phyloP scores from a whole-genome alignment of 768 basidiomycete species.

The Cubamyces lactineus region DNA sequence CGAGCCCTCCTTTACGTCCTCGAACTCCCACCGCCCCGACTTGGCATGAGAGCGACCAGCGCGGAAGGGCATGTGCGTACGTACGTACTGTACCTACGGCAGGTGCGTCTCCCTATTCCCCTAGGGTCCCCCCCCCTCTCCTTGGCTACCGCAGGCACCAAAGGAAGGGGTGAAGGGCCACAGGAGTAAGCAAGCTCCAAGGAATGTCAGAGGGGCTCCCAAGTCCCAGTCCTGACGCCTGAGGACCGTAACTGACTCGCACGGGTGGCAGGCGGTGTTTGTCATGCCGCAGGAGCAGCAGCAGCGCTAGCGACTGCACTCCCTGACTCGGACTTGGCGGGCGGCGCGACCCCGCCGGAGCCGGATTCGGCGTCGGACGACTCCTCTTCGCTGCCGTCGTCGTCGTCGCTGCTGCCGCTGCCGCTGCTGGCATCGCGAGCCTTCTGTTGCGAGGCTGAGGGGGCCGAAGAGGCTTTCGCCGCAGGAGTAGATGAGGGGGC shows the following conservation, averaged over 20 bases:
- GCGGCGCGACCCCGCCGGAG: neutral
- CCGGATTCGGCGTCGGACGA: neutral
- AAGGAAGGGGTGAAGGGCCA: too few species aligned
- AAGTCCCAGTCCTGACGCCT: too few species aligned
- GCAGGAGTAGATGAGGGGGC: neutral
- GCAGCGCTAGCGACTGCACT: neutral
- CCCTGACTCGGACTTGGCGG: neutral
- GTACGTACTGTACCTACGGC: too few species aligned
- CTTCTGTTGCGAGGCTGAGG: too few species aligned
- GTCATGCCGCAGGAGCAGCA: neutral
- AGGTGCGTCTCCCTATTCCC: too few species aligned
- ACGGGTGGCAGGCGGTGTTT: neutral
- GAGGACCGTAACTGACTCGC: neutral
- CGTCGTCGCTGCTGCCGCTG: conserved; percentile 1
- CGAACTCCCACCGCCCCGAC: too few species aligned
- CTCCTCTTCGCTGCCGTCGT: conserved; percentile 9
- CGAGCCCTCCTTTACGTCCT: too few species aligned
- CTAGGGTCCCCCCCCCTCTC: too few species aligned
- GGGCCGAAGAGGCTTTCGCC: neutral
- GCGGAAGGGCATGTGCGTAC: too few species aligned
- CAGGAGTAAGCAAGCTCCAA: too few species aligned
- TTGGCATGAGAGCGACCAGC: too few species aligned
- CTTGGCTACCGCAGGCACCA: too few species aligned
- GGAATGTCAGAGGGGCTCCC: neutral
- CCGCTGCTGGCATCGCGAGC: neutral